These are phyloP conservation scores for Chaetomium cochliodes DNA, from an alignment of 495 filamentous ascomycete species.

Conservation along the genomic window DNA sequence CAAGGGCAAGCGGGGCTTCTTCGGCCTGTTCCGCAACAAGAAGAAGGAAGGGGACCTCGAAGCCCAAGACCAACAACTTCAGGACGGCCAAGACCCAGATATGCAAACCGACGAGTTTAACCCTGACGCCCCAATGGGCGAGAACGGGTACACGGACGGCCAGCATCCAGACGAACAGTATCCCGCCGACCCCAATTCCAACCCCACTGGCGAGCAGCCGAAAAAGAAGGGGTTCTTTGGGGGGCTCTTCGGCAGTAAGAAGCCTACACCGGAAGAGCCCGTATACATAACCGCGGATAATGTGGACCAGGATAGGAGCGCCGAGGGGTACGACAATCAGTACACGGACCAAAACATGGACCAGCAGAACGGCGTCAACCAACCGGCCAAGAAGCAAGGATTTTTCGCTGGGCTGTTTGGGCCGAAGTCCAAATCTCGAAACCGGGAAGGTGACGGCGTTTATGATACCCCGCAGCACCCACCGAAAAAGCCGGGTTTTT, in stretches of 20 bases:
- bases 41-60: conserved; percentile 4
- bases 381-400: neutral
- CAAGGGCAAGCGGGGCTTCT: conserved; percentile 5
- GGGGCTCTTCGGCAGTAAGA: conserved; percentile 6
- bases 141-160: neutral
- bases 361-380: neutral
- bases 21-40: conserved; percentile 6
- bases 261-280: neutral
- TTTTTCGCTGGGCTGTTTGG: conserved; percentile 5
- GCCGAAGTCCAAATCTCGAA: neutral
- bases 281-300: neutral
- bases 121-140: neutral
- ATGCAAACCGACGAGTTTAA: neutral
- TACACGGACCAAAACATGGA: neutral
- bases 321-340: neutral
- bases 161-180: neutral
- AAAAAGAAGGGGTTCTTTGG: conserved; percentile 13
- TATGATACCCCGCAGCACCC: too few species aligned
- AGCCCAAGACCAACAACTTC: neutral
- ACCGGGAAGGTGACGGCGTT: neutral
- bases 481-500: neutral
- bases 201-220: neutral
- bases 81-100: neutral
- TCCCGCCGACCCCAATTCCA: too few species aligned
- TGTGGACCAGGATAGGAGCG: neutral